Percentiles rank a stretch among this genome's conserved stretches.
Evolutionary conservation across 176 grass and related monocot genomes (phyloP).

Genomic region (Bonia amplexicaulis): DNA sequence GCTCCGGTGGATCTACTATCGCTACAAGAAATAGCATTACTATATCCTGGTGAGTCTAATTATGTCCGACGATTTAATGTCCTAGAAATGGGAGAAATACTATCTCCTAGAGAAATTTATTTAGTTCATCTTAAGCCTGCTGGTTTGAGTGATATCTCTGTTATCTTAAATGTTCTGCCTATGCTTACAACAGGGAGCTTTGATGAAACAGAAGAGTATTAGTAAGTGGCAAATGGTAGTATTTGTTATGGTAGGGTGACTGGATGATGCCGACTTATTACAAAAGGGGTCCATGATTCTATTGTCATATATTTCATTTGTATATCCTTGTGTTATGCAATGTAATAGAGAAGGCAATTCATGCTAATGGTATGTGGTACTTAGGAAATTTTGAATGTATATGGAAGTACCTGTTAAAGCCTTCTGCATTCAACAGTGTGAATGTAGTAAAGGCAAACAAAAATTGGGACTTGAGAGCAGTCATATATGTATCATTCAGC

Average conservation of each 20-base stretch:
- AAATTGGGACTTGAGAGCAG: too few species aligned
- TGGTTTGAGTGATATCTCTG: background rate
- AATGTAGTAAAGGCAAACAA: background rate
- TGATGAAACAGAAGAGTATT: background rate
- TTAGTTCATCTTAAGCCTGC: background rate
- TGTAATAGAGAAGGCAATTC: background rate
- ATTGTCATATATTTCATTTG: background rate
- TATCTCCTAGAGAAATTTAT: background rate
- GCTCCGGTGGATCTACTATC: slow-evolving; percentile 95
- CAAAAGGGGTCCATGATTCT: background rate
- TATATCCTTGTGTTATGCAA: background rate
- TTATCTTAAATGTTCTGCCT: background rate
- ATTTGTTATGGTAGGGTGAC: background rate
- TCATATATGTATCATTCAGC: too few species aligned
- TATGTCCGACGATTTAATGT: background rate
- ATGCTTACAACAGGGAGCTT: background rate
- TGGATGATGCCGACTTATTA: background rate
- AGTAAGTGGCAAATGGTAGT: background rate
- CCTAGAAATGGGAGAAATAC: background rate
- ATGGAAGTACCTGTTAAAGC: background rate
- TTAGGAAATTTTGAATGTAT: background rate
- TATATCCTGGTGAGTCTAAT: slow-evolving; percentile 72
- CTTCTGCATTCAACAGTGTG: background rate
- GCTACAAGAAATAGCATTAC: slow-evolving; percentile 99
- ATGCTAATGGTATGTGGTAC: background rate